Conservation (phyloP, 345 rosid genomes). For the Abelmoschus esculentus region DNA sequence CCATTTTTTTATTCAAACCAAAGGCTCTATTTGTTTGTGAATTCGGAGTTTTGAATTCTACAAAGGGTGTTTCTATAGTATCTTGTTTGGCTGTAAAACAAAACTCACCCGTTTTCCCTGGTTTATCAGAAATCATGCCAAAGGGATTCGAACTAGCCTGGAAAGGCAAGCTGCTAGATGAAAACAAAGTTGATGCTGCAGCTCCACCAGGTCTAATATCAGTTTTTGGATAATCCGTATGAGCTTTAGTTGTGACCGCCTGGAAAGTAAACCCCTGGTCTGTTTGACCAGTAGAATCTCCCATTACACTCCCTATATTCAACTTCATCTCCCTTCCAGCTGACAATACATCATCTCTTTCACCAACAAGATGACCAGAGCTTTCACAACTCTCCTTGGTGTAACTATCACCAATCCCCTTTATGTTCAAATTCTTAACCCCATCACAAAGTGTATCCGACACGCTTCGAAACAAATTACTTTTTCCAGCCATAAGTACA, state of each 20-base stretch:
- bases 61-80: slow-evolving; percentile 22
- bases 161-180: slow-evolving; percentile 1
- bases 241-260: slow-evolving; percentile 20
- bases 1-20: slow-evolving; percentile 41
- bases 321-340: slow-evolving; percentile 52
- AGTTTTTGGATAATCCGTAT: not conserved
- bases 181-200: slow-evolving; percentile 19
- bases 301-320: slow-evolving; percentile 28
- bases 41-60: slow-evolving; percentile 54
- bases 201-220: slow-evolving; percentile 3
- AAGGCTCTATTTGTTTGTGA: slow-evolving; percentile 33
- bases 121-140: slow-evolving; percentile 15
- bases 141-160: slow-evolving; percentile 10
- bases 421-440: slow-evolving; percentile 42
- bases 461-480: slow-evolving; percentile 21
- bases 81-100: slow-evolving; percentile 28
- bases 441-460: slow-evolving; percentile 31
- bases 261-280: slow-evolving; percentile 17
- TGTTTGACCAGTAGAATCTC: slow-evolving; percentile 24
- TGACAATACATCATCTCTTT: slow-evolving; percentile 33
- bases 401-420: slow-evolving; percentile 12
- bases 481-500: slow-evolving; percentile 13
- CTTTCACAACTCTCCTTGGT: slow-evolving; percentile 17
- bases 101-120: slow-evolving; percentile 21
- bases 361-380: slow-evolving; percentile 22